These are phyloP conservation scores for Ophiostoma tasmaniense DNA, from an alignment of 2,329 filamentous ascomycete species.

Conservation along the genomic window DNA sequence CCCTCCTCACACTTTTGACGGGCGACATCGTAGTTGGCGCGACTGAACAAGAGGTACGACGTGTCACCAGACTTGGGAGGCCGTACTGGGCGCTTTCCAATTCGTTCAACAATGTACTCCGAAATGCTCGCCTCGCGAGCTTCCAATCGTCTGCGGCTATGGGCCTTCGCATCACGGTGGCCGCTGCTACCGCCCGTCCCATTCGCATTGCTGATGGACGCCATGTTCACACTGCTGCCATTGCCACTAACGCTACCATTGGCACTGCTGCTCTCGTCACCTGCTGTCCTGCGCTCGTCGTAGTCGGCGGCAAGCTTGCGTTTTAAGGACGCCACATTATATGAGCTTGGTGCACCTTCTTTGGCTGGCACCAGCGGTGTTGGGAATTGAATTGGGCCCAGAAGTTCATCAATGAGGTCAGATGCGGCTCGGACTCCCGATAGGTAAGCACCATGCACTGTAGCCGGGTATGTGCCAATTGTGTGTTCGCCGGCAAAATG, in stretches of 20 bases:
- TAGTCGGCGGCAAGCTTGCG: conserved; percentile 36
- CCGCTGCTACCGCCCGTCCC: conserved; percentile 32
- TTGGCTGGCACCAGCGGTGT: conserved; percentile 65
- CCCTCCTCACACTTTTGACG: conserved; percentile 54
- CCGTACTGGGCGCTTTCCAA: conserved; percentile 67
- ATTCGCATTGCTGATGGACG: conserved; percentile 20
- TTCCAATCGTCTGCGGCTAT: conserved; percentile 43
- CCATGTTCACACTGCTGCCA: conserved; percentile 11
- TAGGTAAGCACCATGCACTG: conserved; percentile 91
- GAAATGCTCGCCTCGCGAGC: conserved; percentile 48
- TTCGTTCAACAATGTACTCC: conserved; percentile 42
- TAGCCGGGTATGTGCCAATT: conserved; percentile 89
- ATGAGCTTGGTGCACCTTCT: conserved; percentile 31
- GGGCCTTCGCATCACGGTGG: conserved; percentile 12
- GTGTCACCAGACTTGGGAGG: conserved; percentile 70
- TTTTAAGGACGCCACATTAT: conserved; percentile 33
- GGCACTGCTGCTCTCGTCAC: conserved; percentile 1
- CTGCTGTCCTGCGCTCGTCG: background rate
- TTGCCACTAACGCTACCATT: background rate
- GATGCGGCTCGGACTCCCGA: conserved; percentile 85
- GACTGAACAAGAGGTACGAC: conserved; percentile 84
- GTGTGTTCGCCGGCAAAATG: conserved; percentile 97
- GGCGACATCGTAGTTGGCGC: conserved; percentile 59
- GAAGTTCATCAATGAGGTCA: conserved; percentile 70
- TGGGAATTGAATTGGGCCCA: conserved; percentile 73